Evolutionary conservation across 2,329 filamentous ascomycete genomes (phyloP).

Genomic region (Fusarium domesticum): DNA sequence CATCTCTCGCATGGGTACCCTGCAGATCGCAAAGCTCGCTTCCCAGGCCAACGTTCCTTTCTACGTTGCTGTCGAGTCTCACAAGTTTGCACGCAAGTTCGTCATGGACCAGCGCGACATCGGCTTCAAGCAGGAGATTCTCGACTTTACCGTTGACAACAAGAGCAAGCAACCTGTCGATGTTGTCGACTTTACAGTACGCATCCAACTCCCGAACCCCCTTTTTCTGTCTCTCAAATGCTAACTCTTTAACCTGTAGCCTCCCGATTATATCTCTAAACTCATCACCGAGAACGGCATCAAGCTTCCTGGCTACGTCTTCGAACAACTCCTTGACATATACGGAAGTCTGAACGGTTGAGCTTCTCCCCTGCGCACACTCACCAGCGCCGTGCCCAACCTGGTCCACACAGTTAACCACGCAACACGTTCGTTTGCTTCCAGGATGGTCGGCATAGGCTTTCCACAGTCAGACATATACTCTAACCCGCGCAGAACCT

Average conservation of each 20-base stretch:
- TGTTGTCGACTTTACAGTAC: constrained; percentile 68
- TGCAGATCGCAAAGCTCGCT: constrained; percentile 81
- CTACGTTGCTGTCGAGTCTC: constrained; percentile 90
- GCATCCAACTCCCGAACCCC: constrained; percentile 24
- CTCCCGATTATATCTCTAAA: constrained; percentile 65
- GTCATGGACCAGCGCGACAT: constrained; percentile 79
- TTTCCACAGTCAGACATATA: background rate
- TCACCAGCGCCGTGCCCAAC: constrained; percentile 14
- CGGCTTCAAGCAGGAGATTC: constrained; percentile 71
- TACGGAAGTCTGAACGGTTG: constrained; percentile 43
- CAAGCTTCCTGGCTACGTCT: constrained; percentile 66
- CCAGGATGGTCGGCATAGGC: background rate
- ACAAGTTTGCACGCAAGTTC: constrained; percentile 92
- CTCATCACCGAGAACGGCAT: constrained; percentile 75
- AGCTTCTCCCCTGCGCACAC: constrained; percentile 8
- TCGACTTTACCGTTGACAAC: constrained; percentile 65
- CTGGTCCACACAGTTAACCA: background rate
- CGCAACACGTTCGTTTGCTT: background rate
- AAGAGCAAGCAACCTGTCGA: constrained; percentile 46
- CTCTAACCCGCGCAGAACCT: background rate
- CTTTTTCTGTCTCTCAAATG: background rate
- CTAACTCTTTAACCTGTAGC: constrained; percentile 38
- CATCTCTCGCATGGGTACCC: constrained; percentile 80
- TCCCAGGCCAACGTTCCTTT: constrained; percentile 69
- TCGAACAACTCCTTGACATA: constrained; percentile 67